phyloP scores from a whole-genome alignment of 2,329 filamentous ascomycete species.

The Didymella glomerata region DNA sequence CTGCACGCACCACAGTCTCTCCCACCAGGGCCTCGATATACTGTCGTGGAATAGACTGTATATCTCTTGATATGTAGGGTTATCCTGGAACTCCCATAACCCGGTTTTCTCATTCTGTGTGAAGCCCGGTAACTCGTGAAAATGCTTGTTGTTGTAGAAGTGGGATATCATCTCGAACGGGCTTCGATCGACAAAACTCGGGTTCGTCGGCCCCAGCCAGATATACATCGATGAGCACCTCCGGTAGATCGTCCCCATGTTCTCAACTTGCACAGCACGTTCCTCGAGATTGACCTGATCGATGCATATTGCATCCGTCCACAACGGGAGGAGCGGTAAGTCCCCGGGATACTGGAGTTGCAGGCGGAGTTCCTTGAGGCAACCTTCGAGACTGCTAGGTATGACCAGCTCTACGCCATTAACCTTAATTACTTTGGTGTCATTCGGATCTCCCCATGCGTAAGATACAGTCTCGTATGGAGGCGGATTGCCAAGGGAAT shows the following conservation, averaged over 20 bases:
- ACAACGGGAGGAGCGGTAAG: not conserved
- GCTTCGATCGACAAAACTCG: not conserved
- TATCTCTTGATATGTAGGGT: conserved; percentile 6
- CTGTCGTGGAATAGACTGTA: not conserved
- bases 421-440: not conserved
- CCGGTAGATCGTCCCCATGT: conserved; percentile 23
- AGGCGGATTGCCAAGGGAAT: conserved; percentile 1
- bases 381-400: conserved; percentile 3
- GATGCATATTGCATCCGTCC: conserved; percentile 26
- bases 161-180: conserved; percentile 9
- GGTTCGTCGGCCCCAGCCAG: conserved; percentile 26
- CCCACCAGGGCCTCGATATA: conserved; percentile 11
- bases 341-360: not conserved
- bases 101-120: not conserved
- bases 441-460: conserved; percentile 9
- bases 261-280: conserved; percentile 15
- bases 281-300: conserved; percentile 21
- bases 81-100: not conserved
- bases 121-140: conserved; percentile 7
- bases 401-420: not conserved
- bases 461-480: conserved; percentile 9
- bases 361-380: conserved; percentile 4
- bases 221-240: conserved; percentile 8
- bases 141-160: conserved; percentile 1
- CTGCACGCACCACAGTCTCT: conserved; percentile 7